Percentiles rank a stretch among this genome's conserved stretches.
phyloP scores from a whole-genome alignment of 2,329 filamentous ascomycete genomes.

The Colletotrichum magnum region DNA sequence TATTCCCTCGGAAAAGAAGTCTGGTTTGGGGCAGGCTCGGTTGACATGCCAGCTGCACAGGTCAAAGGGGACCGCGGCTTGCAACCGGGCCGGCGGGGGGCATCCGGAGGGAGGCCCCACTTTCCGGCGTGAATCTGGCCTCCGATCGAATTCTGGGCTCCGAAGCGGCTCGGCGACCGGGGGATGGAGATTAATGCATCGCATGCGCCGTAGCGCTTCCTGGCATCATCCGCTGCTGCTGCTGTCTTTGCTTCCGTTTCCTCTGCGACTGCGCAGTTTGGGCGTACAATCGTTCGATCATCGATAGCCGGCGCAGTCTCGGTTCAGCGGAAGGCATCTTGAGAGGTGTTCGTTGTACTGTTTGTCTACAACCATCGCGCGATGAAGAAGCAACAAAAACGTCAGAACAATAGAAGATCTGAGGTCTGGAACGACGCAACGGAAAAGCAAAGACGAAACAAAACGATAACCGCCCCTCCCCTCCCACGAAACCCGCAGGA shows the following conservation, averaged over 20 bases:
- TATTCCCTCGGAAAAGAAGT: too few relatives aligned
- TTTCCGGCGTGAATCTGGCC: conserved; percentile 1
- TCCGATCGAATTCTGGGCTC: background rate
- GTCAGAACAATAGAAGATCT: background rate
- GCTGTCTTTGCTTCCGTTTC: too few relatives aligned
- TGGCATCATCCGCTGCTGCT: too few relatives aligned
- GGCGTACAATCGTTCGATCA: conserved; percentile 4
- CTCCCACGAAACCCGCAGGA: conserved; percentile 8
- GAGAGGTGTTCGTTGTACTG: too few relatives aligned
- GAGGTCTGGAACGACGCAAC: background rate
- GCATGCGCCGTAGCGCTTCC: background rate
- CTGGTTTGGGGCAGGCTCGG: too few relatives aligned
- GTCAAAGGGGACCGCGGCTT: background rate
- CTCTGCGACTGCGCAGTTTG: background rate
- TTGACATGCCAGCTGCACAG: background rate
- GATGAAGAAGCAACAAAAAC: background rate
- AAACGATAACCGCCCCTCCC: too few relatives aligned
- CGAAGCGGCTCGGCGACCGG: background rate
- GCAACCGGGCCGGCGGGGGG: background rate
- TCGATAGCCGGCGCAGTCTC: background rate
- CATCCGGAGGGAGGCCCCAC: background rate
- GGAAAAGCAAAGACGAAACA: conserved; percentile 13
- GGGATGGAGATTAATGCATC: background rate
- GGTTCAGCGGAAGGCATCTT: background rate
- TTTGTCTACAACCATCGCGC: background rate